These are phyloP conservation scores for Mycosarcoma mackinlayi DNA, from an alignment of 1,284 basidiomycete genomes.

Conservation along the genomic window DNA sequence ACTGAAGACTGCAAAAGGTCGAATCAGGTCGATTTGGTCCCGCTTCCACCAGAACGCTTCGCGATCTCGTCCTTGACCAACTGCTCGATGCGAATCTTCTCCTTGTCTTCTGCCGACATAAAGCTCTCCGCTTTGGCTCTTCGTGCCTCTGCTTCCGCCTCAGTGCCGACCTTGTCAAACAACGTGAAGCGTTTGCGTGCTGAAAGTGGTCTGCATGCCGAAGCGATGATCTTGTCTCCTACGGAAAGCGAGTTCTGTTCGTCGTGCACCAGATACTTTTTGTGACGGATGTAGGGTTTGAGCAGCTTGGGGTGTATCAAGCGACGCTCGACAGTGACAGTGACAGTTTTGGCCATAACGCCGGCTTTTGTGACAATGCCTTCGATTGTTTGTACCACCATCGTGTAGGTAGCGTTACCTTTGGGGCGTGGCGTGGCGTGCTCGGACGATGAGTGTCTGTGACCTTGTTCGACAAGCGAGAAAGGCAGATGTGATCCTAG, in stretches of 20 bases:
- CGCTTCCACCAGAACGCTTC: conserved; percentile 23
- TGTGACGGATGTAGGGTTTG: conserved; percentile 62
- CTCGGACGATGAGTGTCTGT: neutral
- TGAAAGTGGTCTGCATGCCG: conserved; percentile 61
- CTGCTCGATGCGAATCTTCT: conserved; percentile 57
- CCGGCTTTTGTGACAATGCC: conserved; percentile 65
- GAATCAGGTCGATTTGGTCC: conserved; percentile 19
- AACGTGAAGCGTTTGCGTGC: conserved; percentile 62
- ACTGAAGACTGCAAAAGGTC: neutral
- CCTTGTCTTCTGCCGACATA: conserved; percentile 59
- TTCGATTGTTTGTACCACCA: conserved; percentile 43
- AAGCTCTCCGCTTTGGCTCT: conserved; percentile 43
- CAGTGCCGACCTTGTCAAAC: conserved; percentile 48
- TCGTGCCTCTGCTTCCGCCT: conserved; percentile 34
- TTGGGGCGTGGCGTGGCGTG: neutral
- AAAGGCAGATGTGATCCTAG: neutral
- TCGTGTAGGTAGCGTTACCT: neutral
- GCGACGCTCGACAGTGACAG: conserved; percentile 58
- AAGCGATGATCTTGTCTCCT: conserved; percentile 61
- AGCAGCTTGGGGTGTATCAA: conserved; percentile 60
- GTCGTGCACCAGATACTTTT: conserved; percentile 65
- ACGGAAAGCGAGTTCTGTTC: conserved; percentile 49
- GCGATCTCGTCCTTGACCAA: conserved; percentile 56
- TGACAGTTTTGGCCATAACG: conserved; percentile 65
- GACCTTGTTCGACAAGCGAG: neutral